phyloP scores from a whole-genome alignment of 2,329 filamentous ascomycete species.

The Penicillium glabrum region DNA sequence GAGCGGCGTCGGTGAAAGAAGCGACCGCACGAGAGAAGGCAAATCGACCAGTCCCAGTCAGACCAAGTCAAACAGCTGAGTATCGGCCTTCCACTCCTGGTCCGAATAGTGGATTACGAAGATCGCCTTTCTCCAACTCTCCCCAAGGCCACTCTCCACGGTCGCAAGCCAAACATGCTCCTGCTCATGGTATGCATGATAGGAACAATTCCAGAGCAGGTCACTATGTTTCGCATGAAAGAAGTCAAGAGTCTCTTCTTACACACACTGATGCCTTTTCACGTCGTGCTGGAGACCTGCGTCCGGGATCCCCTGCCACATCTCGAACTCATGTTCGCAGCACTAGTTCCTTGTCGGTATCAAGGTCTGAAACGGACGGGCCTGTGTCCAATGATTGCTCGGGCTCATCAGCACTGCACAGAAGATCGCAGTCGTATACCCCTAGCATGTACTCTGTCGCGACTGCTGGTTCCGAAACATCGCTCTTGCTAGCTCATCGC shows the following conservation, averaged over 20 bases:
- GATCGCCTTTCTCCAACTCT: conserved; percentile 27
- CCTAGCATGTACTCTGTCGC: conserved; percentile 49
- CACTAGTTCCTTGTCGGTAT: conserved; percentile 43
- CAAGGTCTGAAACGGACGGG: conserved; percentile 43
- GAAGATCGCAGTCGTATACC: conserved; percentile 39
- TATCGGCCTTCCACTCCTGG: conserved; percentile 21
- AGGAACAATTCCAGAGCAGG: conserved; percentile 24
- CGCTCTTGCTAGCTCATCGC: conserved; percentile 45
- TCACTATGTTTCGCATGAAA: conserved; percentile 39
- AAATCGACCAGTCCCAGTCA: conserved; percentile 8
- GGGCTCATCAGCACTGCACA: conserved; percentile 31
- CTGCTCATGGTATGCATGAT: conserved; percentile 13
- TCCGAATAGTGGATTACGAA: conserved; percentile 30
- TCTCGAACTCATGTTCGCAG: conserved; percentile 43
- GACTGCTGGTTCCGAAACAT: conserved; percentile 45
- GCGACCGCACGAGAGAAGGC: conserved; percentile 7
- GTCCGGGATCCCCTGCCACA: conserved; percentile 40
- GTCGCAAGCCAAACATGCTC: conserved; percentile 19
- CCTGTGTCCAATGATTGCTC: conserved; percentile 31
- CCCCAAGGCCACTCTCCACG: conserved; percentile 20
- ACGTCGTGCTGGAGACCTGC: conserved; percentile 32
- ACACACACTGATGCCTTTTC: conserved; percentile 46
- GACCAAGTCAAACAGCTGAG: conserved; percentile 8
- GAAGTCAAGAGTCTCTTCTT: conserved; percentile 40
- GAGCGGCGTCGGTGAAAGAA: conserved; percentile 18